Evolutionary conservation across 148 eudicot genomes (phyloP), one percentile per base, ranked within the genome.

Genomic region (Cornus florida): DNA sequence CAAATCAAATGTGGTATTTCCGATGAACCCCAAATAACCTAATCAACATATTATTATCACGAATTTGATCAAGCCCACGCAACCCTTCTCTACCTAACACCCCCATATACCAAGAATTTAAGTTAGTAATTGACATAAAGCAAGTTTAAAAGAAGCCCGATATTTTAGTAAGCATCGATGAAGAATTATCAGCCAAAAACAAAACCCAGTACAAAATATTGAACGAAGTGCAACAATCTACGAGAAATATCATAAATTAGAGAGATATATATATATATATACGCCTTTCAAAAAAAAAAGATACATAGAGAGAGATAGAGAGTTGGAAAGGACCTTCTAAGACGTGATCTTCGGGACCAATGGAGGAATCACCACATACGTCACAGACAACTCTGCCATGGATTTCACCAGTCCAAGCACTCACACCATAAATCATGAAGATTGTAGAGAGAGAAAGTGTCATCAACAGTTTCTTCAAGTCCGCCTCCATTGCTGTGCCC

Each of bases 301-400:
- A 28, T 28, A 28, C 28, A 28, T 7, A 7, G 35, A 72, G 16
- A 64, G 20, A 39, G 65, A 56, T 7, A 53, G 32, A 28, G 70
- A 66, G 9, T 35, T 24, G 20, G 16, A 31, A 22, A 20, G 66
- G 33, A 87, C 98, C 98, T 89, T 89, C 78, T 57, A 96, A 76
- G 83, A 92, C 85, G 77, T 92, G 98, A 53, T 96, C 99, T 88
- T 96, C 98, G 62, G 99, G 99, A 53, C 99, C 98, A 72, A 96
- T 84, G 17, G 99, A 92, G 71, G 92, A 90, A 81, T 96, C 99
- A 1, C 86, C 98, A 71, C 99, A 96, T 20, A 96, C 97, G 82
- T 96, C 99, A 64, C 98, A 96, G 53, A 96, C 94, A 78, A 96
- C 98, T 73, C 99, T 79, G 43, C 99, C 99, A 69, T 86, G 91